A percentile compares a stretch with the other conserved stretches of the same genome.
These are phyloP conservation scores for Cordyceps farinosa DNA, from an alignment of 2,329 filamentous ascomycete genomes.

Conservation along the genomic window DNA sequence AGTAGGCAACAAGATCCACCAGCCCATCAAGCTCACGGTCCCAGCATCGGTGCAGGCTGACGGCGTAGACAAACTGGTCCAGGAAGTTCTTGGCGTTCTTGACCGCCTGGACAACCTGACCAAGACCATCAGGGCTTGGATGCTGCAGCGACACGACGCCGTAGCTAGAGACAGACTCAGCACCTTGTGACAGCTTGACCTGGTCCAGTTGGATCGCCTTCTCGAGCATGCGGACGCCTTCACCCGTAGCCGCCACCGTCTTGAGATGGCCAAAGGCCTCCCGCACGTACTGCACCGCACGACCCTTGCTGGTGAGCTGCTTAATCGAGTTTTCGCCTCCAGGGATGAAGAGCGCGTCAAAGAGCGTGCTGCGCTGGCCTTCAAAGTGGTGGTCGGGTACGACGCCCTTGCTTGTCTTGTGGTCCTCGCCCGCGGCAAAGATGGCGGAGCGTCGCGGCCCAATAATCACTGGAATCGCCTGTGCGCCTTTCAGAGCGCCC, in stretches of 20 bases:
- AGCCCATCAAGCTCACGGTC: conserved; percentile 70
- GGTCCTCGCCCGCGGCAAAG: conserved; percentile 55
- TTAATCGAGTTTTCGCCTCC: conserved; percentile 63
- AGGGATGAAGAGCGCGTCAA: conserved; percentile 74
- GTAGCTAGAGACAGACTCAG: conserved; percentile 60
- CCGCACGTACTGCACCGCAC: conserved; percentile 71
- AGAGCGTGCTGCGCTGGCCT: conserved; percentile 75
- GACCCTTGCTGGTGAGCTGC: conserved; percentile 64
- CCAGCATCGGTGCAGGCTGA: conserved; percentile 72
- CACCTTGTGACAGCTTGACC: conserved; percentile 37
- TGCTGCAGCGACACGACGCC: conserved; percentile 68
- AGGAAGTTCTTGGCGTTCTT: conserved; percentile 68
- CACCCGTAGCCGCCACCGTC: conserved; percentile 70
- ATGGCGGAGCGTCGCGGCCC: conserved; percentile 64
- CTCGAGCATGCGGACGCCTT: conserved; percentile 62
- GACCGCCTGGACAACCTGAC: conserved; percentile 58
- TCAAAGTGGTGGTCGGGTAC: conserved; percentile 75
- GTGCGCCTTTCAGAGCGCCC: conserved; percentile 56
- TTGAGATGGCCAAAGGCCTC: conserved; percentile 83
- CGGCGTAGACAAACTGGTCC: conserved; percentile 64
- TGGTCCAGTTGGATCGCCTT: conserved; percentile 42
- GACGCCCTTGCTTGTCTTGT: conserved; percentile 48
- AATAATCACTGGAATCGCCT: conserved; percentile 70
- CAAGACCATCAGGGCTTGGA: conserved; percentile 53
- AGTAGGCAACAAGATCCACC: conserved; percentile 65